phyloP scores from a whole-genome alignment of 176 grass and related monocot genomes.

The Carex pumila region DNA sequence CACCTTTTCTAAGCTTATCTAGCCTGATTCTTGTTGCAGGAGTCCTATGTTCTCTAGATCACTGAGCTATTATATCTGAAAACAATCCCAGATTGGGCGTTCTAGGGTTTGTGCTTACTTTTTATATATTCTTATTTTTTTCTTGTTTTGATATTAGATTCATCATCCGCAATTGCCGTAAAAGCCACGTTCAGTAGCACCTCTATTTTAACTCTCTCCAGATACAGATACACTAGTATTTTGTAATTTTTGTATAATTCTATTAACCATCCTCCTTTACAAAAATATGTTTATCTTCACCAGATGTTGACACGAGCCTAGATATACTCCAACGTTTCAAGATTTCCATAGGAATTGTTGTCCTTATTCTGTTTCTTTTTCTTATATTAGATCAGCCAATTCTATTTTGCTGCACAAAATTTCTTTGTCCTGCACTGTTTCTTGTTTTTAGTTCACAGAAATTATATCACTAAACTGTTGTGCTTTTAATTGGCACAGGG shows the following conservation, averaged over 20 bases:
- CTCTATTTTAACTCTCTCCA: neutral
- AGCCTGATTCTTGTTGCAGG: neutral
- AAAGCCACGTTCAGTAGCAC: neutral
- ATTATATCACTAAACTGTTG: neutral
- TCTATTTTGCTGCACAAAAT: neutral
- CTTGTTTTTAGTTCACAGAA: neutral
- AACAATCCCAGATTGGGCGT: slow-evolving; percentile 8
- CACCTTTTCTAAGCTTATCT: neutral
- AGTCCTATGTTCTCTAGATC: neutral
- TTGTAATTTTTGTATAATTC: neutral
- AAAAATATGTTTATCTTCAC: neutral
- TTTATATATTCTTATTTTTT: neutral
- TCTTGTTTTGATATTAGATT: neutral
- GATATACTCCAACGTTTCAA: neutral
- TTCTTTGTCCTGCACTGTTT: neutral
- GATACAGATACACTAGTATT: neutral
- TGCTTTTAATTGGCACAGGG: slow-evolving; percentile 15
- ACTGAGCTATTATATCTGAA: neutral
- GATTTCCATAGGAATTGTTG: neutral
- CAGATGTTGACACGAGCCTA: neutral
- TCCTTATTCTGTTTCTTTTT: neutral
- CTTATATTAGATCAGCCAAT: neutral
- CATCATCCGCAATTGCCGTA: neutral
- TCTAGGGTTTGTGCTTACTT: slow-evolving; percentile 15
- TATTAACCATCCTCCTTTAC: neutral